phyloP scores from a whole-genome alignment of 1,139 yeast genomes.

The Nakaseomyces delphensis region DNA sequence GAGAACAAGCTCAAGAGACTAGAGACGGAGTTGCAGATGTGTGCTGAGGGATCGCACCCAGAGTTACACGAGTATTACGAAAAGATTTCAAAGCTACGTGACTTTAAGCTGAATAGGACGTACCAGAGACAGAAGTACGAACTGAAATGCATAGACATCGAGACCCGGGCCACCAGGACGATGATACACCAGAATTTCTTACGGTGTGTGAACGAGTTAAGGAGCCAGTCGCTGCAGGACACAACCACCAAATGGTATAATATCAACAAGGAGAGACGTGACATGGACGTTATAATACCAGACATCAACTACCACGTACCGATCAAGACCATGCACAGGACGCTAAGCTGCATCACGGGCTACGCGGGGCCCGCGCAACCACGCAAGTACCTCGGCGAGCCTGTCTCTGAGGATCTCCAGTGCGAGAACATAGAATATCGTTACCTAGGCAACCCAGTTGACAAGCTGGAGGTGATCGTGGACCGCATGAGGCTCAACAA shows the following conservation, averaged over 20 bases:
- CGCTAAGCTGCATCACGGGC: conserved; percentile 32
- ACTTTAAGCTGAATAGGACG: conserved; percentile 60
- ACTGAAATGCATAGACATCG: conserved; percentile 65
- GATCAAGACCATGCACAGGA: conserved; percentile 27
- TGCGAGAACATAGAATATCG: conserved; percentile 30
- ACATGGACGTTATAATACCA: conserved; percentile 65
- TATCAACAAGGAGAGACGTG: conserved; percentile 80
- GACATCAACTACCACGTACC: conserved; percentile 34
- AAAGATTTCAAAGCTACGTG: conserved; percentile 63
- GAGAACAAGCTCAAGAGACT: conserved; percentile 66
- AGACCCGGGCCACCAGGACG: conserved; percentile 71
- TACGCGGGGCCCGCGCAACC: conserved; percentile 32
- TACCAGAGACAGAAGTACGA: conserved; percentile 63
- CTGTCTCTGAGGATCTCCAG: conserved; percentile 27
- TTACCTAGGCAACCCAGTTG: conserved; percentile 32
- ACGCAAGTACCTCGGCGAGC: conserved; percentile 26
- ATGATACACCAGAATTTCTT: conserved; percentile 78
- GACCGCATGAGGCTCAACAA: conserved; percentile 38
- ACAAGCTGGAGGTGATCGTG: conserved; percentile 32
- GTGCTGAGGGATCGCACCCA: conserved; percentile 87
- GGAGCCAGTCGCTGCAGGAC: conserved; percentile 54
- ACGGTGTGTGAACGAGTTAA: conserved; percentile 59
- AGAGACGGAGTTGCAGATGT: conserved; percentile 77
- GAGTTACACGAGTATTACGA: conserved; percentile 59
- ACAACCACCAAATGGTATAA: conserved; percentile 90